Evolutionary conservation across 2,329 filamentous ascomycete genomes (phyloP).

Genomic region (Aspergillus transmontanensis): DNA sequence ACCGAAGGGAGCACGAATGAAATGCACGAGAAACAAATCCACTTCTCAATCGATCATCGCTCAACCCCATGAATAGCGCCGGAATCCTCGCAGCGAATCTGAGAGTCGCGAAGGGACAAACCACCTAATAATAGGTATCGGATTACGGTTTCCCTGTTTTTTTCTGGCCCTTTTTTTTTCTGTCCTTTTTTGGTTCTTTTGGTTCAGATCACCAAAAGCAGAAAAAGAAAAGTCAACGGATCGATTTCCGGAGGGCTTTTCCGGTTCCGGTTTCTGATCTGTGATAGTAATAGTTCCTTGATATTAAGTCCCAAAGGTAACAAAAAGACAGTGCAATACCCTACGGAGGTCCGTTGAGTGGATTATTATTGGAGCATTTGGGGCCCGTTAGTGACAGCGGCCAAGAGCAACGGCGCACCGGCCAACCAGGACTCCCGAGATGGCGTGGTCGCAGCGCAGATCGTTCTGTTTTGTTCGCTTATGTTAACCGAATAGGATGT

Average conservation of each 20-base stretch:
- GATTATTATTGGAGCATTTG: not conserved
- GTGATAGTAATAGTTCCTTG: not conserved
- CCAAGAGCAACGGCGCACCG: not conserved
- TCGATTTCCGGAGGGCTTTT: not conserved
- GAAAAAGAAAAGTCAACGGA: not conserved
- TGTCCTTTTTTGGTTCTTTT: not conserved
- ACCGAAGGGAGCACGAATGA: not conserved
- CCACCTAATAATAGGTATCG: conserved; percentile 5
- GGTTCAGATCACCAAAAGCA: not conserved
- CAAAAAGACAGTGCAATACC: not conserved
- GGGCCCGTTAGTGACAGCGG: conserved; percentile 1
- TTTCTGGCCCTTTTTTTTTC: not conserved
- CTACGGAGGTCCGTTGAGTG: conserved; percentile 2
- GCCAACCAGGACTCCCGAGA: conserved; percentile 10
- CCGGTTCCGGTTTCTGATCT: conserved; percentile 1
- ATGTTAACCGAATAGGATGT: not conserved
- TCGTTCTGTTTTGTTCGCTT: not conserved
- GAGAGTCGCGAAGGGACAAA: not conserved
- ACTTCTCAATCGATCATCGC: conserved; percentile 1
- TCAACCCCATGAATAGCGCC: not conserved
- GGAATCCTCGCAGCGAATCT: conserved; percentile 1
- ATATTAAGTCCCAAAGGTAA: not conserved
- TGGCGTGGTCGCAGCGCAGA: conserved; percentile 12
- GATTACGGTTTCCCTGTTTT: not conserved
- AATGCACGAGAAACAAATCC: not conserved